phyloP scores from a whole-genome alignment of 495 filamentous ascomycete genomes.

The Aspergillus carlsbadensis region DNA sequence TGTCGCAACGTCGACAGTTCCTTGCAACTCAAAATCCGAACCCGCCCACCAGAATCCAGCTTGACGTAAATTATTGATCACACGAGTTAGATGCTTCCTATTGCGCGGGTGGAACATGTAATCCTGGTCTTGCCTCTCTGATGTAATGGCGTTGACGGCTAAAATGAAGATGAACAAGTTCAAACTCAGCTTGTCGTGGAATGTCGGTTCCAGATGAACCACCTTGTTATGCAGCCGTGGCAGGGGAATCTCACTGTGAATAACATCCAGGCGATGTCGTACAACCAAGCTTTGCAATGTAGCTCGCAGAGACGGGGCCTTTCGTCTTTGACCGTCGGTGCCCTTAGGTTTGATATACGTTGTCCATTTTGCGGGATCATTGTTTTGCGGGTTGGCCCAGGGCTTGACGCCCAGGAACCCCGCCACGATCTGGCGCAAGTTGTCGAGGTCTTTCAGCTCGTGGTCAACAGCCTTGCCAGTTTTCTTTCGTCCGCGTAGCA shows the following conservation, averaged over 20 bases:
- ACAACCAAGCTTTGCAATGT: conserved; percentile 77
- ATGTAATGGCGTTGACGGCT: conserved; percentile 85
- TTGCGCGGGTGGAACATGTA: conserved; percentile 85
- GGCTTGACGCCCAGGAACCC: conserved; percentile 75
- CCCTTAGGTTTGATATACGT: conserved; percentile 70
- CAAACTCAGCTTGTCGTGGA: conserved; percentile 77
- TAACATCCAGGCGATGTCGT: conserved; percentile 70
- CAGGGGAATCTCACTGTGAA: conserved; percentile 61
- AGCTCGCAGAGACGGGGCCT: conserved; percentile 61
- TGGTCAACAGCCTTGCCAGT: conserved; percentile 41
- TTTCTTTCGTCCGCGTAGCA: conserved; percentile 36
- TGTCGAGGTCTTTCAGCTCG: conserved; percentile 71
- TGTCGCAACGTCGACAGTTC: conserved; percentile 59
- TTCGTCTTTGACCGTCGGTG: conserved; percentile 51
- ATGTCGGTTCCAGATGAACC: conserved; percentile 74
- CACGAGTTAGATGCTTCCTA: conserved; percentile 56
- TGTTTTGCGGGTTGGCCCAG: conserved; percentile 59
- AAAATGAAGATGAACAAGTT: conserved; percentile 83
- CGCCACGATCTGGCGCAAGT: conserved; percentile 66
- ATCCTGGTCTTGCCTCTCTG: conserved; percentile 75
- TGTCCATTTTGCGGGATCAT: conserved; percentile 63
- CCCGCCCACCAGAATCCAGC: conserved; percentile 91
- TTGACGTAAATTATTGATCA: conserved; percentile 78
- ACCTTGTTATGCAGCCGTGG: conserved; percentile 70
- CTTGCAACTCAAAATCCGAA: conserved; percentile 62